Evolutionary conservation across 495 filamentous ascomycete genomes (phyloP).

Genomic region (Penicillium taxi): DNA sequence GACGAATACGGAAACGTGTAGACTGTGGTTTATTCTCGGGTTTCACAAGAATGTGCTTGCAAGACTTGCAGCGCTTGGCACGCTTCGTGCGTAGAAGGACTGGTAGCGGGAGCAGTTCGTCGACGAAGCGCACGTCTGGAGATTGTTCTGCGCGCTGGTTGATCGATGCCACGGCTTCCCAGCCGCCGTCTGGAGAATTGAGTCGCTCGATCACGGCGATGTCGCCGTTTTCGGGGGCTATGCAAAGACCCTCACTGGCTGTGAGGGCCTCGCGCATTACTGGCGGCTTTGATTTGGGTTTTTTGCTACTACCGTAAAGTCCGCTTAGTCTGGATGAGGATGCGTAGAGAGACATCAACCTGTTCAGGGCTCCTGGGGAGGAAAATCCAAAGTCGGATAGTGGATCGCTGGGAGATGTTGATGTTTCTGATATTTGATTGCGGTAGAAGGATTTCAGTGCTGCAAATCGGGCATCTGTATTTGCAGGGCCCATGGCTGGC

Average conservation of each 20-base stretch:
- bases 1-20: slow-evolving; percentile 79
- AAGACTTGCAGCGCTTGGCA: slow-evolving; percentile 83
- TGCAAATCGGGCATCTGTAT: slow-evolving; percentile 36
- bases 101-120: slow-evolving; percentile 69
- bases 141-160: slow-evolving; percentile 46
- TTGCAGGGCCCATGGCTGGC: slow-evolving; percentile 17
- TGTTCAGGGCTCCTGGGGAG: slow-evolving; percentile 71
- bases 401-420: slow-evolving; percentile 45
- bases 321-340: slow-evolving; percentile 38
- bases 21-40: slow-evolving; percentile 84
- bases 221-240: slow-evolving; percentile 46
- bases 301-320: slow-evolving; percentile 51
- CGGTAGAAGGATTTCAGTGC: slow-evolving; percentile 64
- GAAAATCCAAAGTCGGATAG: slow-evolving; percentile 52
- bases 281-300: slow-evolving; percentile 55
- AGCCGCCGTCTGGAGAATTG: slow-evolving; percentile 40
- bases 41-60: slow-evolving; percentile 90
- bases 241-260: slow-evolving; percentile 59
- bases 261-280: slow-evolving; percentile 68
- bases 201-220: slow-evolving; percentile 33
- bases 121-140: slow-evolving; percentile 45
- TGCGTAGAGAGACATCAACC: slow-evolving; percentile 88
- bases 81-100: slow-evolving; percentile 82
- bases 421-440: slow-evolving; percentile 56
- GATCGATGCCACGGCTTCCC: slow-evolving; percentile 46